phyloP scores from a whole-genome alignment of 2,329 filamentous ascomycete species.

The Pezicula carpinea region DNA sequence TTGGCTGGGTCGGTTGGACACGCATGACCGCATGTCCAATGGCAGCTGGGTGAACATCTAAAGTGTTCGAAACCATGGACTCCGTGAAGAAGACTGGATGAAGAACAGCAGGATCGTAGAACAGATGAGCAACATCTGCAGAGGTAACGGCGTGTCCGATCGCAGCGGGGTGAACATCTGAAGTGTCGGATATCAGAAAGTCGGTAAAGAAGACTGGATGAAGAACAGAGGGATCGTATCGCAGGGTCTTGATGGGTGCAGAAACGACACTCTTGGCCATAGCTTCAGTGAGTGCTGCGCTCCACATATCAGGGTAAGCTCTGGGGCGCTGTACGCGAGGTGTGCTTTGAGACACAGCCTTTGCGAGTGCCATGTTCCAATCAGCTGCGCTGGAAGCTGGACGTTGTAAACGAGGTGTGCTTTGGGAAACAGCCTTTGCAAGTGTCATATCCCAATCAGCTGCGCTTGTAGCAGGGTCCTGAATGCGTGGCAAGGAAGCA shows the following conservation, averaged over 20 bases:
- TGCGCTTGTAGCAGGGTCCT: no score
- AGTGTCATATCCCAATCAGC: background rate
- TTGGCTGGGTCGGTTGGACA: background rate
- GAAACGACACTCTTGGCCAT: conserved; percentile 4
- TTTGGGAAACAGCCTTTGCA: background rate
- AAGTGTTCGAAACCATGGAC: conserved; percentile 3
- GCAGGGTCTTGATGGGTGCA: background rate
- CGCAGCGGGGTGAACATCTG: conserved; percentile 17
- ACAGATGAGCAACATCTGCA: background rate
- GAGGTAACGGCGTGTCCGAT: conserved; percentile 7
- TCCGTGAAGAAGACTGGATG: conserved; percentile 17
- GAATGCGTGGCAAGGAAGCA: background rate
- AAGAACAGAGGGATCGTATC: conserved; percentile 12
- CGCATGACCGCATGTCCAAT: conserved; percentile 13
- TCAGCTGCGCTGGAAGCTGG: no score
- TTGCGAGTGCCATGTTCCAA: background rate
- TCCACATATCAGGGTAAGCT: background rate
- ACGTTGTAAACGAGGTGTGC: background rate
- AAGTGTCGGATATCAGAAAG: conserved; percentile 6
- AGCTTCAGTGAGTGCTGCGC: conserved; percentile 13
- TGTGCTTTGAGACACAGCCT: background rate
- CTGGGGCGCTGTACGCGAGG: background rate
- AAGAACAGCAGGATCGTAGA: conserved; percentile 11
- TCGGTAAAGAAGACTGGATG: conserved; percentile 21
- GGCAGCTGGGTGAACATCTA: conserved; percentile 13